Evolutionary conservation across 2,329 filamentous ascomycete species (phyloP), one percentile per base, ranked within the genome.

Genomic region (Ophiostoma novo-ulmi): DNA sequence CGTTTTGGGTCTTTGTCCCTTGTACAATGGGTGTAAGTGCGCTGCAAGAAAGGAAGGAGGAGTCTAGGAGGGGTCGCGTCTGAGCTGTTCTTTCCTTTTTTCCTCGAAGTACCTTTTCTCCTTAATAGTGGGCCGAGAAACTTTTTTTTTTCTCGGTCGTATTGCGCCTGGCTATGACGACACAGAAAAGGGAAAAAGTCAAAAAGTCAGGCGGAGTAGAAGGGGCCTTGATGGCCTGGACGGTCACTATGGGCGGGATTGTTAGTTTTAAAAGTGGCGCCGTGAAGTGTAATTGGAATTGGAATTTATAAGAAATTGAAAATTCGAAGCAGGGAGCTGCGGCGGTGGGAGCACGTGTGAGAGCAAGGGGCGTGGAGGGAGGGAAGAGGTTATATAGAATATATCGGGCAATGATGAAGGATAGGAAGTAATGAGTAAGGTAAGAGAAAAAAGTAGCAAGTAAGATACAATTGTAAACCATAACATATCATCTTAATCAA

Each of bases 111-210:
- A n/a, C 20, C 11, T 69, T 8, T 69, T 8, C 35, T 69, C 14
- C 35, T 14, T 10, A 64, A 65, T 11, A 65, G 48, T 61, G 48
- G 68, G 70, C 65, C 67, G 48, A 38, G 67, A 64, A 67, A 48
- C 31, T 26, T 41, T 64, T 71, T 64, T 71, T 61, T 52, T 38
- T 64, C 31, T 64, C n/a, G 38, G 58, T 66, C n/a, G 52, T 31
- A 35, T 39, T 69, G 36, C 48, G 36, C 52, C 67, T 22, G 63
- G 52, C 68, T 71, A 71, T 71, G 70, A 71, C 70, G 70, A 71
- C 67, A 71, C 58, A 39, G 39, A 41, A 48, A 68, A 68, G 38
- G 39, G 58, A 69, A 31, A 17, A 67, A 58, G 38, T 11, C 44
- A 20, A 13, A 20, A 38, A 13, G 14, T 65, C 17, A n/a, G 41